These are phyloP conservation scores for Alopecurus myosuroides DNA, from an alignment of 176 grass and related monocot genomes.

Conservation along the genomic window DNA sequence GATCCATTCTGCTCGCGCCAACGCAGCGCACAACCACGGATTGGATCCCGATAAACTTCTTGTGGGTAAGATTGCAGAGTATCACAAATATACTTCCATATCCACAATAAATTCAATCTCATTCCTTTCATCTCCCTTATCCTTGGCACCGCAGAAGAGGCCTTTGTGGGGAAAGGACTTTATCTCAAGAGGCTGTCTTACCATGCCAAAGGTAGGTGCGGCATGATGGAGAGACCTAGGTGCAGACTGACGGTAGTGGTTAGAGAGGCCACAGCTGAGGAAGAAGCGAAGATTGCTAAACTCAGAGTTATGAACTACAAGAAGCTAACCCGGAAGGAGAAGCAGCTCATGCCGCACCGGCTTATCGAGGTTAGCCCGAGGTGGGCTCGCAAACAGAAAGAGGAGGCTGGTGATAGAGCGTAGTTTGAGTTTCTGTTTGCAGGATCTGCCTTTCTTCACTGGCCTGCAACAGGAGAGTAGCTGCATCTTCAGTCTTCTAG, in stretches of 20 bases:
- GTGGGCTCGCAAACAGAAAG: slow-evolving; percentile 64
- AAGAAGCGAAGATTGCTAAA: slow-evolving; percentile 88
- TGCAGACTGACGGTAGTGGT: slow-evolving; percentile 82
- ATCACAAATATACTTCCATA: not conserved
- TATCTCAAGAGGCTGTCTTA: slow-evolving; percentile 70
- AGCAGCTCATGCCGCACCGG: slow-evolving; percentile 76
- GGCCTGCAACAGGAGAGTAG: not conserved
- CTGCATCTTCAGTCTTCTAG: not conserved
- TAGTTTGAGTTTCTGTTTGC: not conserved
- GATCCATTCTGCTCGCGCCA: slow-evolving; percentile 92
- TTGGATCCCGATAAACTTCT: slow-evolving; percentile 78
- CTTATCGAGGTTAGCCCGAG: slow-evolving; percentile 71
- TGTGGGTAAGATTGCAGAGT: slow-evolving; percentile 46
- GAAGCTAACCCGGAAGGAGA: slow-evolving; percentile 72
- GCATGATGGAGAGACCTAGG: slow-evolving; percentile 74
- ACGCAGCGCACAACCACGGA: slow-evolving; percentile 80
- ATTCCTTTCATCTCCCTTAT: not conserved
- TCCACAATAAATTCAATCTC: not conserved
- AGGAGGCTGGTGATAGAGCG: slow-evolving; percentile 1
- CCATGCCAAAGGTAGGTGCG: slow-evolving; percentile 68
- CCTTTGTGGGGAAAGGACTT: slow-evolving; percentile 81
- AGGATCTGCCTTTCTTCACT: not conserved
- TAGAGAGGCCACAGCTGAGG: slow-evolving; percentile 73
- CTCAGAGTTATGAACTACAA: slow-evolving; percentile 91
- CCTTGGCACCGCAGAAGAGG: slow-evolving; percentile 39